Evolutionary conservation across 2,329 filamentous ascomycete species (phyloP).

Genomic region (Alternaria sp.): DNA sequence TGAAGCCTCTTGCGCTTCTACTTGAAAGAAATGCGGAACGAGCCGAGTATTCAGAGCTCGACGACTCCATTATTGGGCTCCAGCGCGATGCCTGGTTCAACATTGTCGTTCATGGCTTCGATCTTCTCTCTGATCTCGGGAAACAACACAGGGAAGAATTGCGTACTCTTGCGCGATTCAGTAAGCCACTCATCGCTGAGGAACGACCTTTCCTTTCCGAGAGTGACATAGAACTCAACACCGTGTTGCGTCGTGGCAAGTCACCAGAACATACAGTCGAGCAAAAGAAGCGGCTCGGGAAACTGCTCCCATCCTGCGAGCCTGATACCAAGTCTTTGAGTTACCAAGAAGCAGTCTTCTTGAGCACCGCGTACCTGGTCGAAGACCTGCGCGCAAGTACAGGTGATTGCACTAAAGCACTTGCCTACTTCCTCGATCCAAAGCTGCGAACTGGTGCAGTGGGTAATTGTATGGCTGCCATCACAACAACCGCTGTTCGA

Average conservation of each 20-base stretch:
- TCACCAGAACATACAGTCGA: slow-evolving; percentile 78
- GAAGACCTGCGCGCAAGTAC: slow-evolving; percentile 86
- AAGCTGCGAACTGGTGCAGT: slow-evolving; percentile 72
- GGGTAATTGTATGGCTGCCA: slow-evolving; percentile 69
- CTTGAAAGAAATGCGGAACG: slow-evolving; percentile 65
- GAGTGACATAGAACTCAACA: slow-evolving; percentile 96
- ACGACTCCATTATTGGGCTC: slow-evolving; percentile 67
- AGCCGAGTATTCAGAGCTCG: slow-evolving; percentile 68
- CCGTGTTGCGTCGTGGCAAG: slow-evolving; percentile 86
- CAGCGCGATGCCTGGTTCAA: slow-evolving; percentile 98
- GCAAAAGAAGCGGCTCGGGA: slow-evolving; percentile 80
- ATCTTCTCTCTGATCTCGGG: slow-evolving; percentile 75
- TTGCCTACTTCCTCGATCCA: slow-evolving; percentile 95
- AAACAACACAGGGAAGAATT: slow-evolving; percentile 80
- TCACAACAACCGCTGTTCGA: slow-evolving; percentile 75
- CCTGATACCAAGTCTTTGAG: slow-evolving; percentile 81
- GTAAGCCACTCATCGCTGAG: slow-evolving; percentile 85
- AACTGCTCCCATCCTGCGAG: slow-evolving; percentile 78
- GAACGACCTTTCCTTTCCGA: slow-evolving; percentile 90
- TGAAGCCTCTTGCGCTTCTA: slow-evolving; percentile 87
- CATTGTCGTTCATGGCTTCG: slow-evolving; percentile 92
- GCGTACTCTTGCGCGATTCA: slow-evolving; percentile 84
- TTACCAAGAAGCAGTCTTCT: slow-evolving; percentile 90
- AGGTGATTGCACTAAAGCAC: slow-evolving; percentile 87
- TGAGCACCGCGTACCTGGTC: slow-evolving; percentile 89